These are phyloP conservation scores for Holtermannia corniformis DNA, from an alignment of 768 basidiomycete species.

Conservation along the genomic window DNA sequence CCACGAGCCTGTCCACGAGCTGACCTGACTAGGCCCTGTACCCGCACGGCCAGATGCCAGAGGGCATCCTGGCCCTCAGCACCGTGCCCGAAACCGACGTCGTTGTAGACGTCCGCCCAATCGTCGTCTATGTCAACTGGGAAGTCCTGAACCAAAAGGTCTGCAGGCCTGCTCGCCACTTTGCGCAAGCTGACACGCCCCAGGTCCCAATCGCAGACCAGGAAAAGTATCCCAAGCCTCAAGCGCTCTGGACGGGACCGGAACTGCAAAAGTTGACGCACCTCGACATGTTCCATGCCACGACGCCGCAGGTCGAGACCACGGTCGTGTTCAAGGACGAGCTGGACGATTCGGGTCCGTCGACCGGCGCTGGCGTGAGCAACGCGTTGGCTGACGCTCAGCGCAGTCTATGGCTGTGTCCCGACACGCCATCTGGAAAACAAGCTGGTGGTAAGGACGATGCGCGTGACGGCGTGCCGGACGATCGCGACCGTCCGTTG, in stretches of 20 bases:
- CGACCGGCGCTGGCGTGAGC: conserved; percentile 2
- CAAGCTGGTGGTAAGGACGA: conserved; percentile 44
- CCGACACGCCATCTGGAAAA: conserved; percentile 56
- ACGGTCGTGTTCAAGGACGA: conserved; percentile 54
- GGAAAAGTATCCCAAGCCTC: conserved; percentile 55
- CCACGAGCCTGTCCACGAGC: conserved; percentile 42
- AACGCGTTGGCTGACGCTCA: neutral
- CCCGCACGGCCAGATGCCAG: neutral
- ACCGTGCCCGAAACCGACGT: conserved; percentile 30
- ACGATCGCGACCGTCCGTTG: conserved; percentile 68
- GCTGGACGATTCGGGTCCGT: neutral
- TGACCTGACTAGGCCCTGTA: neutral
- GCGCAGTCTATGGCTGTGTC: conserved; percentile 44
- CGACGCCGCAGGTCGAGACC: conserved; percentile 64
- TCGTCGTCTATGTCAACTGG: conserved; percentile 73
- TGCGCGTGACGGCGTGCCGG: conserved; percentile 53
- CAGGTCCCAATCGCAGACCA: conserved; percentile 58
- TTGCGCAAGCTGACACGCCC: neutral
- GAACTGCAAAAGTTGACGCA: conserved; percentile 58
- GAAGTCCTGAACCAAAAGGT: conserved; percentile 79
- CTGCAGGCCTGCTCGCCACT: conserved; percentile 5
- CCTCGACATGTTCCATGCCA: conserved; percentile 53
- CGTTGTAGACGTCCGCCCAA: conserved; percentile 64
- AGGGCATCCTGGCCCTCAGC: neutral
- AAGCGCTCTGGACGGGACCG: conserved; percentile 62